Evolutionary conservation across 2,329 filamentous ascomycete species (phyloP), one percentile per base, ranked within the genome.

Genomic region (Leptodontidium sp.): DNA sequence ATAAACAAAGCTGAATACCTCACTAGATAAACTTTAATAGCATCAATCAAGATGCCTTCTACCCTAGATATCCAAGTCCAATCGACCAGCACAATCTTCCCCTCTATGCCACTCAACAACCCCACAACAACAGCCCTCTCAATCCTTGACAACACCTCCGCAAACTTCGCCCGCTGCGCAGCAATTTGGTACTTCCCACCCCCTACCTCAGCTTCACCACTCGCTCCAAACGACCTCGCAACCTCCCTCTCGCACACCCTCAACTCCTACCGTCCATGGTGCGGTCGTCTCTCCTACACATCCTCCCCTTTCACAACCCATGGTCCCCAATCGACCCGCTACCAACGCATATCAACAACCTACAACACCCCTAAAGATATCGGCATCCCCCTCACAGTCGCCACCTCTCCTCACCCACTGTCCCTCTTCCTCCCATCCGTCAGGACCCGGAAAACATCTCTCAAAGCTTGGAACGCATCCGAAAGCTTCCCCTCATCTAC

Each of bases 161-260:
- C 80, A 2, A 75, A 80, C 4, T 85, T 83, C 68, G 65, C 78
- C 1, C 70, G 78, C 4, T 81, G 81, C 8, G 80, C 78, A 24
- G 82, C 81, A 3, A 79, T 84, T 21, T 85, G 83, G 83, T 78
- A 84, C 8, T 84, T 78, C 66, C 76, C 82, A 43, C 73, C 77
- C 53, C 6, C 29, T 32, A 32, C 6, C 29, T 75, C 75, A 21
- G 65, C 59, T 21, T 17, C 58, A 15, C 17, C 59, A 49, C 53
- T 73, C 0, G 66, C 72, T 17, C 38, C 68, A 8, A 35, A 67
- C 6, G 70, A 72, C 45, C 67, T 77, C 11, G 67, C 72, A 61
- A 35, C 29, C 1, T 75, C 80, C 2, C 79, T 84, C 29, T 67
- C 73, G 1, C 73, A 77, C 24, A 80, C 81, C 0, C 73, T 84